Conservation (phyloP, 2,329 filamentous ascomycete genomes). For the Cercospora citrullina region DNA sequence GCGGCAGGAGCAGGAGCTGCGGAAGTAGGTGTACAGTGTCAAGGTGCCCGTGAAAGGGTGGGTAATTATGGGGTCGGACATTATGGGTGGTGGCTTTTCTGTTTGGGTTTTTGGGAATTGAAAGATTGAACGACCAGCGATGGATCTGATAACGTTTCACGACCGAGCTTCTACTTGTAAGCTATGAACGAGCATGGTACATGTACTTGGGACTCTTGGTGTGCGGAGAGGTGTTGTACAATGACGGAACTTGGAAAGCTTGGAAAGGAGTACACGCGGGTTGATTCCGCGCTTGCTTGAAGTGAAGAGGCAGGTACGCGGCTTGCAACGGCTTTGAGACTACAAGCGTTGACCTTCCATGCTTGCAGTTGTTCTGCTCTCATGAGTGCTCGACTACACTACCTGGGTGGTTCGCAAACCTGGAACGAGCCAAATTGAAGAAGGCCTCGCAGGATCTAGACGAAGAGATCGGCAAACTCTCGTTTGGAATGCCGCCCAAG, state of each 20-base stretch:
- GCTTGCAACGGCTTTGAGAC: background rate
- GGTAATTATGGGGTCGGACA: background rate
- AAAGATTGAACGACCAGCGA: background rate
- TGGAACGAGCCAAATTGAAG: background rate
- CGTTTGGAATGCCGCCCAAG: too few species aligned
- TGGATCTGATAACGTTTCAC: background rate
- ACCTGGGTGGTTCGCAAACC: background rate
- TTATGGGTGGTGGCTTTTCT: background rate
- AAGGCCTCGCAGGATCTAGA: too few species aligned
- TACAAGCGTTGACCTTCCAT: background rate
- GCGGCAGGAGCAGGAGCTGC: constrained; percentile 16
- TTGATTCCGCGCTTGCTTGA: background rate
- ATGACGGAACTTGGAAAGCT: background rate
- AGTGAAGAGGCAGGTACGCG: constrained; percentile 1
- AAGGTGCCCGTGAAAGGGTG: background rate
- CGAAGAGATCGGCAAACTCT: too few species aligned
- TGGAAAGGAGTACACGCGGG: background rate
- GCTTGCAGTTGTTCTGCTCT: background rate
- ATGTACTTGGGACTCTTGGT: background rate
- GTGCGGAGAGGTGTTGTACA: constrained; percentile 2
- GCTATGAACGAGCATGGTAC: background rate
- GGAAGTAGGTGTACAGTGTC: constrained; percentile 16
- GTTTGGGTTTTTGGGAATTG: background rate
- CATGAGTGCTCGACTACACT: background rate
- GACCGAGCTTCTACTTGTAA: background rate